Percentiles rank a stretch among this genome's conserved stretches.
Evolutionary conservation across 2,329 filamentous ascomycete genomes (phyloP).

Genomic region (Trichothecium roseum): DNA sequence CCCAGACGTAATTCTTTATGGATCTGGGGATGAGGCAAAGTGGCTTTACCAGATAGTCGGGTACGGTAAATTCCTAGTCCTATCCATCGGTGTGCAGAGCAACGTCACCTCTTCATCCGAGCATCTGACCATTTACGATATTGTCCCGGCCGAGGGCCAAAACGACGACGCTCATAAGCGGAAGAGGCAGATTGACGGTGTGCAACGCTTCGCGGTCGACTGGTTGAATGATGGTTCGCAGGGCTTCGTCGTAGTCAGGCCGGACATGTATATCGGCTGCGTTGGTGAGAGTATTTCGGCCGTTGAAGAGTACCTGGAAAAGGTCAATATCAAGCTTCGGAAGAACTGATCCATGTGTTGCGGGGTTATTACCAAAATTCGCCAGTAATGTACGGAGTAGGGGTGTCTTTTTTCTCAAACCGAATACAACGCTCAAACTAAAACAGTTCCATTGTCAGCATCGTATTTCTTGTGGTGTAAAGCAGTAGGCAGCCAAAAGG

Average conservation of each 20-base stretch:
- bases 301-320: no score
- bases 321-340: no score
- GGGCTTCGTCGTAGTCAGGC: conserved; percentile 23
- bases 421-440: no score
- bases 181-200: background rate
- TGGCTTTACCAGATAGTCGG: conserved; percentile 19
- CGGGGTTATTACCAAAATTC: no score
- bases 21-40: conserved; percentile 6
- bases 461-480: no score
- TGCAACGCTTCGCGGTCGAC: background rate
- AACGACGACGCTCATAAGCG: background rate
- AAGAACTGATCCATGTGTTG: no score
- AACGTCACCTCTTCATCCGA: conserved; percentile 3
- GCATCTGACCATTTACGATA: conserved; percentile 4
- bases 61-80: conserved; percentile 21
- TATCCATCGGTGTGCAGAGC: conserved; percentile 10
- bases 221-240: conserved; percentile 14
- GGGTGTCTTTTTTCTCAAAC: no score
- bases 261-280: conserved; percentile 29
- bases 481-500: no score
- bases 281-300: conserved; percentile 10
- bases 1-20: conserved; percentile 22
- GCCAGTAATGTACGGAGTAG: no score
- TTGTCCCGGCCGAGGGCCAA: background rate
- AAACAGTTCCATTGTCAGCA: no score